Percentiles rank a stretch among this genome's conserved stretches.
phyloP scores from a whole-genome alignment of 2,329 filamentous ascomycete species.

The Ophiognomonia clavigignenti-juglandacearum region DNA sequence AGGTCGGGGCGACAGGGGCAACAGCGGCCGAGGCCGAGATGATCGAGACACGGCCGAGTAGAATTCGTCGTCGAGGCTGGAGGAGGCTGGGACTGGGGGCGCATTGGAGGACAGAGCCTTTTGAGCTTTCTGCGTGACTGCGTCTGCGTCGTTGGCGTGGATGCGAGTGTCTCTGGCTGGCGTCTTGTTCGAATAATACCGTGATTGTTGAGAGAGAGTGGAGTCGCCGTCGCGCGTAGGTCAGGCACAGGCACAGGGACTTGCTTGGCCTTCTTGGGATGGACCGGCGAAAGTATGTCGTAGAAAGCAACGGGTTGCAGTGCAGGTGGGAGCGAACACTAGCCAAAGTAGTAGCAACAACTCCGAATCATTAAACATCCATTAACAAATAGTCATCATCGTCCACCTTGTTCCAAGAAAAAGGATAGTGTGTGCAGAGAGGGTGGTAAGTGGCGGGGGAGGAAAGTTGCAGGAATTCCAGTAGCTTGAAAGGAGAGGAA shows the following conservation, averaged over 20 bases:
- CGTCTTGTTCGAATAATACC: not conserved
- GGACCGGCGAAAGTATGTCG: too few species aligned
- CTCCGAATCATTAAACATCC: conserved; percentile 8
- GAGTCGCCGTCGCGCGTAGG: not conserved
- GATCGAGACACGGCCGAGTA: conserved; percentile 3
- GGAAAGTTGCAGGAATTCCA: too few species aligned
- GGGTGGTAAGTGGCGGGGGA: not conserved
- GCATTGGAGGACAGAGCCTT: conserved; percentile 8
- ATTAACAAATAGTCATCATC: conserved; percentile 15
- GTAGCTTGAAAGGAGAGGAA: not conserved
- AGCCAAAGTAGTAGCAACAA: too few species aligned
- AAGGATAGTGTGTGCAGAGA: not conserved
- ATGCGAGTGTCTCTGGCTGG: too few species aligned
- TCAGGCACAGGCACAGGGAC: too few species aligned
- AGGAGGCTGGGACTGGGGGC: conserved; percentile 9
- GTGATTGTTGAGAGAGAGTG: not conserved
- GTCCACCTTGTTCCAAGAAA: not conserved
- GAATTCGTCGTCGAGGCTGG: conserved; percentile 13
- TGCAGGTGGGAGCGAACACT: too few species aligned
- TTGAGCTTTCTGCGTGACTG: not conserved
- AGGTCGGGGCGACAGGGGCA: not conserved
- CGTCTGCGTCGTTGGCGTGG: not conserved
- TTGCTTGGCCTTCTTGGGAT: too few species aligned
- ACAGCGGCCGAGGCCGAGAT: conserved; percentile 3
- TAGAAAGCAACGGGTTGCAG: too few species aligned